A percentile compares a stretch with the other conserved stretches of the same genome.
Evolutionary conservation across 306 rosid genomes (phyloP).

Genomic region (Alnus rubra): DNA sequence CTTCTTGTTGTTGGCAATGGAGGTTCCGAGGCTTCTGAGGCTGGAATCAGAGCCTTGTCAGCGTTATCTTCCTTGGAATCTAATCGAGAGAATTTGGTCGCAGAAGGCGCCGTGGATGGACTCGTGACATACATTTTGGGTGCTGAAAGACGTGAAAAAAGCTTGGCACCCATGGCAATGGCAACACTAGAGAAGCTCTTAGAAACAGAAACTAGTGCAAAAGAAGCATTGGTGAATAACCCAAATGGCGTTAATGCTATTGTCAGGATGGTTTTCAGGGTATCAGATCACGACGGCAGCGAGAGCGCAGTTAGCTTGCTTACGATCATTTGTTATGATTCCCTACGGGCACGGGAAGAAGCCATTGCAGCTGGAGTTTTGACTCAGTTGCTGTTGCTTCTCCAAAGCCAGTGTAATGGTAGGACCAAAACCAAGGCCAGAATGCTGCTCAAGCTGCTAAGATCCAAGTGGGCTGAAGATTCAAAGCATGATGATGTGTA

Average conservation of each 20-base stretch:
- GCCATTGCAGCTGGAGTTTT: conserved; percentile 63
- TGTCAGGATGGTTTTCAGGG: conserved; percentile 68
- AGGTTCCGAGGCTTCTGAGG: conserved; percentile 46
- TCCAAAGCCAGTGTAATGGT: conserved; percentile 68
- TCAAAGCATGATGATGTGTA: conserved; percentile 19
- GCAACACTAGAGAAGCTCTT: conserved; percentile 57
- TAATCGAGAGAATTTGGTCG: conserved; percentile 48
- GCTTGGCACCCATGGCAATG: conserved; percentile 44
- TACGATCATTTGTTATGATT: conserved; percentile 47
- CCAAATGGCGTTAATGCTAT: conserved; percentile 46
- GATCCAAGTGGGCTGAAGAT: conserved; percentile 60
- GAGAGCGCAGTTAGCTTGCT: conserved; percentile 68
- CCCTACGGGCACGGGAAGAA: conserved; percentile 55
- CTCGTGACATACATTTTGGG: conserved; percentile 51
- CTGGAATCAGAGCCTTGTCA: conserved; percentile 57
- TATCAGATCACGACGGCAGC: conserved; percentile 66
- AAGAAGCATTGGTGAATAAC: conserved; percentile 46
- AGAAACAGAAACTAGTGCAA: conserved; percentile 50
- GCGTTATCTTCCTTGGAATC: conserved; percentile 45
- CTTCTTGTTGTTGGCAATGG: conserved; percentile 25
- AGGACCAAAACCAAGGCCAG: conserved; percentile 74
- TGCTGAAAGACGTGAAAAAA: conserved; percentile 43
- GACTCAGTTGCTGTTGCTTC: conserved; percentile 67
- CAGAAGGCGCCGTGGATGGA: conserved; percentile 53
- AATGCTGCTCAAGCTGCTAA: conserved; percentile 73